Base-by-base conservation (phyloP, 2,329 filamentous ascomycete species). In the Decorospora gaudefroyi region DNA sequence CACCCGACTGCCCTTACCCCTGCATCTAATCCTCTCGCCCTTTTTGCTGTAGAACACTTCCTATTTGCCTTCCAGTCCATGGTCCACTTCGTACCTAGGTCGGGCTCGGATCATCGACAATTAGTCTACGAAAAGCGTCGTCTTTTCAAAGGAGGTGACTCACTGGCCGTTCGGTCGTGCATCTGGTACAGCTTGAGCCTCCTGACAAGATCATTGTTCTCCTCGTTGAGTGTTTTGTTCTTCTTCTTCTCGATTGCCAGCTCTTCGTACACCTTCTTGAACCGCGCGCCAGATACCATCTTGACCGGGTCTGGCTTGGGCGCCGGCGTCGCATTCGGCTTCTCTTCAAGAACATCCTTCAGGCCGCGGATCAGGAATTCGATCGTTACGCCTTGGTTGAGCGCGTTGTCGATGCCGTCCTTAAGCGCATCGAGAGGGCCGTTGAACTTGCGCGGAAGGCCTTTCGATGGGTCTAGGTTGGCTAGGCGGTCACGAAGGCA, bases 121-220 rank as follows among this genome's bases (percentile, higher is more conserved):
- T 29, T 30, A 29, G n/a, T 19, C 18, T 21, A 36, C n/a, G 19
- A 15, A 23, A 23, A 23, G 21, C 40, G 9, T 30, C 18, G 18
- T 29, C 18, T 36, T 8, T 42, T 25, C 3, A 25, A 9, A n/a
- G 7, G 25, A 11, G 39, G 8, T 31, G 29, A 25, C 35, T 21
- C n/a, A 8, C 15, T 17, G 8, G 1, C 3, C n/a, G 19, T 9
- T 15, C n/a, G n/a, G 13, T 34, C 32, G 19, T 32, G 16, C 21
- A 37, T 44, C 30, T 53, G 38, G 42, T 55, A 30, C 16, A 35
- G 39, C 39, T 42, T 60, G n/a, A 62, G 26, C 9, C 36, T 26
- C 19, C 58, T 18, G 1, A 35, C 29, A 12, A 64, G 21, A 1
- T 31, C 17, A n/a, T 64, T 62, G 13, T 61, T 59, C 43, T 61